Conservation (phyloP, 768 basidiomycete genomes). For the Rhodosporidiobolus sp. region DNA sequence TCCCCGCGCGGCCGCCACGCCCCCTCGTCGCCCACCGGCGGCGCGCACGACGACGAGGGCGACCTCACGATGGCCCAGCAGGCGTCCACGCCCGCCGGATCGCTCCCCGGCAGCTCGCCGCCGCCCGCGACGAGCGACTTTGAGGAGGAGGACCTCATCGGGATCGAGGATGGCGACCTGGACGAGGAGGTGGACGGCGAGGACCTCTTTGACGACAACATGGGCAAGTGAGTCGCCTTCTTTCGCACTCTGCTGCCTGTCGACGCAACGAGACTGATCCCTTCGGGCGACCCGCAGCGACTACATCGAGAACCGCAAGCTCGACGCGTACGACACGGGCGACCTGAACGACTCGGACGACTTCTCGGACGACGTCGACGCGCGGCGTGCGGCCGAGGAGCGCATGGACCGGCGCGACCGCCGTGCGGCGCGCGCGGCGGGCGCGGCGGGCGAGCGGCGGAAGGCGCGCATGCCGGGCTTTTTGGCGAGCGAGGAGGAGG, state of each 20-base stretch:
- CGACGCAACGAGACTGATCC: neutral
- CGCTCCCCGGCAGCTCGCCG: conserved; percentile 80
- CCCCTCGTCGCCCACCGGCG: conserved; percentile 7
- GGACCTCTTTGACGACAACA: conserved; percentile 80
- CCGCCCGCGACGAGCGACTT: conserved; percentile 69
- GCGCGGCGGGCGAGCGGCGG: conserved; percentile 58
- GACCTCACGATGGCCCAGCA: neutral
- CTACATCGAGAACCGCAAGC: conserved; percentile 73
- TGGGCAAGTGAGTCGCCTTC: conserved; percentile 62
- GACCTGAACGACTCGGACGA: conserved; percentile 79
- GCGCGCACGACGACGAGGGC: neutral
- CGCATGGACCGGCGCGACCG: conserved; percentile 87
- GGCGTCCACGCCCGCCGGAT: conserved; percentile 56
- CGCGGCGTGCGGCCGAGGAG: conserved; percentile 76
- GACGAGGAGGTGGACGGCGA: conserved; percentile 72
- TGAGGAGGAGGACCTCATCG: conserved; percentile 66
- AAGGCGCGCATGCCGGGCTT: conserved; percentile 83
- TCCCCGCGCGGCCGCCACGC: conserved; percentile 5
- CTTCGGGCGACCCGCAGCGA: conserved; percentile 53
- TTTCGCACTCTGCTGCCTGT: neutral
- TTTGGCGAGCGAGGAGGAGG: conserved; percentile 76
- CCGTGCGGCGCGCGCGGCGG: conserved; percentile 62
- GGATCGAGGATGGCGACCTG: conserved; percentile 53
- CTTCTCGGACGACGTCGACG: conserved; percentile 62
- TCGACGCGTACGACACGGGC: conserved; percentile 82